phyloP scores from a whole-genome alignment of 163 green algal genomes.

The Scenedesmus sp. region DNA sequence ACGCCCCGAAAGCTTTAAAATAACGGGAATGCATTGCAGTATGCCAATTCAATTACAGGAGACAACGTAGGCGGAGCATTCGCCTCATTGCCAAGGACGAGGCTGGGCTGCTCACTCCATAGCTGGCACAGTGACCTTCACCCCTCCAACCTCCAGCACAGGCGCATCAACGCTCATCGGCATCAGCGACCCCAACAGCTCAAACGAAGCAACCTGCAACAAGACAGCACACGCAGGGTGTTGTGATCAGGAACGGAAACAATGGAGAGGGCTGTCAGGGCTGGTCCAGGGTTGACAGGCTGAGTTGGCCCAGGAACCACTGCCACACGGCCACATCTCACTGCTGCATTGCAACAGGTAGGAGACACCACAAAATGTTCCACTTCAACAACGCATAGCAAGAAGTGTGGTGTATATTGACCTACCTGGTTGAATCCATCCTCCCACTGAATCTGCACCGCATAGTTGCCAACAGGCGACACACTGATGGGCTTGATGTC shows the following conservation, averaged over 20 bases:
- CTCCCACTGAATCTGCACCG: slow-evolving; percentile 95
- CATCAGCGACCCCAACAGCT: slow-evolving; percentile 41
- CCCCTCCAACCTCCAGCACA: slow-evolving; percentile 38
- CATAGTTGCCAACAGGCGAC: slow-evolving; percentile 96
- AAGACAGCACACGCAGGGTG: neutral
- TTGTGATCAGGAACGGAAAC: neutral
- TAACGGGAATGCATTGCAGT: neutral
- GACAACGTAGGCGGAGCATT: neutral
- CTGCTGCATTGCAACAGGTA: too few species aligned
- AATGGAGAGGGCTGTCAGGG: neutral
- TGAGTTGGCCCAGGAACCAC: neutral
- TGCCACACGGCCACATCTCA: too few species aligned
- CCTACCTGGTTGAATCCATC: slow-evolving; percentile 96
- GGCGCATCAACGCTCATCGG: neutral
- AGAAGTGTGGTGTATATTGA: neutral
- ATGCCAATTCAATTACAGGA: neutral
- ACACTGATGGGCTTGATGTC: slow-evolving; percentile 83
- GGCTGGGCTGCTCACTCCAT: slow-evolving; percentile 20
- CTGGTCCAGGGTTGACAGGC: neutral
- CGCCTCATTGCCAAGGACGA: neutral
- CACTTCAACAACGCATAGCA: neutral
- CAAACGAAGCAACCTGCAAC: slow-evolving; percentile 44
- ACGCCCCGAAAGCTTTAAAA: neutral
- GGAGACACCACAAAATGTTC: too few species aligned
- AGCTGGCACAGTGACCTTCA: slow-evolving; percentile 30